Evolutionary conservation across 2,329 filamentous ascomycete genomes (phyloP).

Genomic region (Calcarisporium arbuscula): DNA sequence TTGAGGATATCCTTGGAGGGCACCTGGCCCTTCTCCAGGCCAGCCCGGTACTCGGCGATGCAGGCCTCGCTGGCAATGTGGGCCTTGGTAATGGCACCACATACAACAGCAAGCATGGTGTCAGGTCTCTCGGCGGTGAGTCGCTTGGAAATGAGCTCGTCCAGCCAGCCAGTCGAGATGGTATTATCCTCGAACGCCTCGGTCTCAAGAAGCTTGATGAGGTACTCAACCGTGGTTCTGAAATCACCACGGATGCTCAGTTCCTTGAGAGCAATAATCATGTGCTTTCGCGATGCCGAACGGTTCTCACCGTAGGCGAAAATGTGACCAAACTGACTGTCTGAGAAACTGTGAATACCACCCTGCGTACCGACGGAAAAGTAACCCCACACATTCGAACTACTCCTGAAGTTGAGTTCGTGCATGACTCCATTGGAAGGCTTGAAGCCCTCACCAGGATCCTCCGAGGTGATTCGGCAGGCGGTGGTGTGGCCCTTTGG

Average conservation of each 20-base stretch:
- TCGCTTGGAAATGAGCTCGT: constrained; percentile 97
- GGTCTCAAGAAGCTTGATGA: constrained; percentile 97
- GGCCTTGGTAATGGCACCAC: constrained; percentile 90
- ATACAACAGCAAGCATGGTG: constrained; percentile 86
- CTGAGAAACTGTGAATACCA: constrained; percentile 98
- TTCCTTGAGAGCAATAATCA: constrained; percentile 98
- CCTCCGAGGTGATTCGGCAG: constrained; percentile 98
- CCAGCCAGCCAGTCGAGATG: constrained; percentile 97
- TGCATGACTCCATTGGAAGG: constrained; percentile 98
- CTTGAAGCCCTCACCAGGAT: constrained; percentile 99
- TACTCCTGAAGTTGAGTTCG: constrained; percentile 97
- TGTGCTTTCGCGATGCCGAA: constrained; percentile 93
- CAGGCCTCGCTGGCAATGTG: constrained; percentile 90
- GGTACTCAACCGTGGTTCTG: constrained; percentile 94
- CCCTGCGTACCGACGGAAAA: constrained; percentile 96
- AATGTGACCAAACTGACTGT: constrained; percentile 98
- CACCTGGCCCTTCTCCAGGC: constrained; percentile 94
- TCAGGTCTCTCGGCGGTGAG: constrained; percentile 94
- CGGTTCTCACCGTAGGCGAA: constrained; percentile 98
- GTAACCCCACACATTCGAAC: constrained; percentile 99
- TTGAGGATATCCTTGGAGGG: constrained; percentile 94
- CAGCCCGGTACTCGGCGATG: constrained; percentile 77
- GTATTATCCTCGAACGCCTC: constrained; percentile 98
- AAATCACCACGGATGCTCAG: constrained; percentile 99
- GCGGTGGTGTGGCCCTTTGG: constrained; percentile 97